A percentile compares a stretch with the other conserved stretches of the same genome.
phyloP scores from a whole-genome alignment of 1,139 yeast genomes.

The Candida pseudoviswanathii region DNA sequence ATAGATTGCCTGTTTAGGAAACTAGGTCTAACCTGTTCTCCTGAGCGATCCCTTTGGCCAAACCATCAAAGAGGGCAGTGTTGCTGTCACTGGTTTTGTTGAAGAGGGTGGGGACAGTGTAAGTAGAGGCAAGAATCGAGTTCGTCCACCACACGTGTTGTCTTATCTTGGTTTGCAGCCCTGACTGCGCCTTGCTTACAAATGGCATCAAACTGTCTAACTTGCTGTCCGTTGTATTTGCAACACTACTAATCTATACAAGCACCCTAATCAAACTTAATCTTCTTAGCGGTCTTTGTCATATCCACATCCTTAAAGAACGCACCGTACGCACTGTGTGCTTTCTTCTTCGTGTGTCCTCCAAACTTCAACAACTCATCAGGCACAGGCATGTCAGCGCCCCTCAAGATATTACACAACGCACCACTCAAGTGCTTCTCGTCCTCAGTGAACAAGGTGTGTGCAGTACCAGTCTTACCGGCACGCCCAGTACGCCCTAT shows the following conservation, averaged over 20 bases:
- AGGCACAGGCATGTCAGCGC: constrained; percentile 96
- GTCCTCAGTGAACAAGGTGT: constrained; percentile 93
- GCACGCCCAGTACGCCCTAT: constrained; percentile 99
- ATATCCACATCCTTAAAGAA: constrained; percentile 91
- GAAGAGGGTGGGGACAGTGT: no score
- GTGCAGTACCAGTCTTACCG: constrained; percentile 92
- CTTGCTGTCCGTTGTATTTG: no score
- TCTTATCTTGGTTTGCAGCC: no score
- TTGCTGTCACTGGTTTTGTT: no score
- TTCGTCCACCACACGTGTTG: no score
- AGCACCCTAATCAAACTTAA: constrained; percentile 61
- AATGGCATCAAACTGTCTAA: not conserved
- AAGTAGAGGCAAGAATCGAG: no score
- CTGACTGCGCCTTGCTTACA: no score
- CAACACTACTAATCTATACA: no score
- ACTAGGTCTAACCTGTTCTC: no score
- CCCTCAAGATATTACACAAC: constrained; percentile 83
- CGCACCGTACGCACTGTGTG: constrained; percentile 95
- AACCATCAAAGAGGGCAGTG: no score
- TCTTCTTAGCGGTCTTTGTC: constrained; percentile 86
- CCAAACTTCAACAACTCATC: constrained; percentile 94
- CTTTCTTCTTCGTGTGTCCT: constrained; percentile 96
- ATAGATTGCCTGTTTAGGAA: no score
- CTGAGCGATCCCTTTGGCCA: no score
- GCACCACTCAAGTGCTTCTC: constrained; percentile 98